Conservation (phyloP, 805 yeast species). For the Metschnikowia lunata region DNA sequence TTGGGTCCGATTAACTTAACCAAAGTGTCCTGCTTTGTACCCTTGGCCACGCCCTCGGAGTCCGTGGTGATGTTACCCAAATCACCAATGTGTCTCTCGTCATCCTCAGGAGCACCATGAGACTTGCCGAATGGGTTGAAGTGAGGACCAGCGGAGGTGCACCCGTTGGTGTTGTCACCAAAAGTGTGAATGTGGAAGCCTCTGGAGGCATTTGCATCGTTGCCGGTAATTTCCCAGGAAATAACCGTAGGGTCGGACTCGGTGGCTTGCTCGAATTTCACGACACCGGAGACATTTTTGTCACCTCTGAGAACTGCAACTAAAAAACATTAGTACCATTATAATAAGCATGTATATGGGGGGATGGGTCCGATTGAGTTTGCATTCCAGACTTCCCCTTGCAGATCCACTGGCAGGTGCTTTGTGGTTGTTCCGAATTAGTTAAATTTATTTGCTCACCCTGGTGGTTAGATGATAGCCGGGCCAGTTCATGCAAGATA, state of each 20-base stretch:
- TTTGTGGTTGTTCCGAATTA: slow-evolving; percentile 1
- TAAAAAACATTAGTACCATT: slow-evolving; percentile 19
- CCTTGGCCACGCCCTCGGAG: slow-evolving; percentile 85
- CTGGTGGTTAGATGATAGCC: slow-evolving; percentile 8
- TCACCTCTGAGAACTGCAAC: slow-evolving; percentile 98
- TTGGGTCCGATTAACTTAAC: slow-evolving; percentile 81
- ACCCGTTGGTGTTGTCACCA: slow-evolving; percentile 99
- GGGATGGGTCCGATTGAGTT: no score
- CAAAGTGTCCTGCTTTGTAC: slow-evolving; percentile 70
- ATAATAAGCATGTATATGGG: no score
- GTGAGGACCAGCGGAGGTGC: slow-evolving; percentile 98
- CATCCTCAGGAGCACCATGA: slow-evolving; percentile 91
- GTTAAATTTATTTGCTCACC: slow-evolving; percentile 15
- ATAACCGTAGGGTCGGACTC: slow-evolving; percentile 82
- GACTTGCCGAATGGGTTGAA: slow-evolving; percentile 84
- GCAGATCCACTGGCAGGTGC: background rate
- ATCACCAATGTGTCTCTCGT: slow-evolving; percentile 87
- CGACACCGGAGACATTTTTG: slow-evolving; percentile 81
- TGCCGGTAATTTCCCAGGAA: slow-evolving; percentile 85
- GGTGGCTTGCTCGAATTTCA: slow-evolving; percentile 76
- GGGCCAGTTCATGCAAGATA: no score
- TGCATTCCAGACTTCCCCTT: no score
- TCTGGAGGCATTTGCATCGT: slow-evolving; percentile 79
- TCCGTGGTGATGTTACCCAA: slow-evolving; percentile 92
- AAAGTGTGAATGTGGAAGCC: slow-evolving; percentile 98